Evolutionary conservation across 257 asterid genomes (phyloP), one percentile per base, ranked within the genome.

Genomic region (Coffea canephora): DNA sequence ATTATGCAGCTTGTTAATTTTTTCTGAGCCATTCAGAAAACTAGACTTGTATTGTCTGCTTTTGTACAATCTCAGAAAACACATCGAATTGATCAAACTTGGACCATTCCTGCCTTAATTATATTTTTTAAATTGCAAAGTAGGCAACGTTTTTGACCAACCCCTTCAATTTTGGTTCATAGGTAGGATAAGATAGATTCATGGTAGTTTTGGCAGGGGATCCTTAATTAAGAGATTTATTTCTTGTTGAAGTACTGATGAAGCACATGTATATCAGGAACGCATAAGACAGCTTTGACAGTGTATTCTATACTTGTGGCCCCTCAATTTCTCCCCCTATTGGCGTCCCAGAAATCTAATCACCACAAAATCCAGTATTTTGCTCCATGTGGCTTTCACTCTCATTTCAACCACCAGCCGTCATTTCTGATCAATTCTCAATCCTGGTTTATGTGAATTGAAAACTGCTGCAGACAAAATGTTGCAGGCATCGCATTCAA

Each of bases 341-440:
- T 46, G 19, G 13, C 62, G 70, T 43, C 62, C 50, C 13, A 78
- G 16, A 31, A 70, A 65, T 31, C 74, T 68, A 66, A 66, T 45
- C 65, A 55, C 21, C 62, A 66, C 57, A 15, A 52, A 67, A 46
- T 75, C 73, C 54, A 43, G 34, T 64, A 78, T 69, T 57, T 84
- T 83, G 74, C 77, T 77, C 82, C 91, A 84, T 87, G 90, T 88
- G 91, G 81, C 49, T 64, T 83, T 87, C 90, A 82, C 86, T 81
- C 82, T 87, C 90, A 74, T 80, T 80, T 23, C 87, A 83, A 83
- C 78, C 57, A 43, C 77, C 76, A 69, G 66, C 68, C 64, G 61
- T 79, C 41, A 78, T 64, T 79, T 14, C 34, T 59, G 2, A 36
- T 61, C 5, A 75, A 39, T 36, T 71, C 31, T 55, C 23, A 43